These are phyloP conservation scores for Myxozyma melibiosi DNA, from an alignment of 805 yeast species.

Conservation along the genomic window DNA sequence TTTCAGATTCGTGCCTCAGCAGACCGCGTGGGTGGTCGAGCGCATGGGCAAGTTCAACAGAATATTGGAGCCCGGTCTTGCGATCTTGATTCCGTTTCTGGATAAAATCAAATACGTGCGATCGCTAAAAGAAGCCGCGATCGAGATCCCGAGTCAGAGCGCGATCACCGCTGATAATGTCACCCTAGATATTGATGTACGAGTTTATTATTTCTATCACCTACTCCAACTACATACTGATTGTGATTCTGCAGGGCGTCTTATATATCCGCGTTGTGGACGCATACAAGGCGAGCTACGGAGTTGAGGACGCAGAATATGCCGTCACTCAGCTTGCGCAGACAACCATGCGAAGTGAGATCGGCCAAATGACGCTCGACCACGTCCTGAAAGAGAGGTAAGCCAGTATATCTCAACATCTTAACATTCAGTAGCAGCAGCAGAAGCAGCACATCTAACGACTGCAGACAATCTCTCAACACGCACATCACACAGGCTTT, in stretches of 20 bases:
- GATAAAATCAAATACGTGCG: constrained; percentile 82
- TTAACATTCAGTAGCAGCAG: no score
- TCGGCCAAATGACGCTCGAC: constrained; percentile 79
- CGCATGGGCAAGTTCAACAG: constrained; percentile 83
- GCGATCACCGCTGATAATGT: constrained; percentile 88
- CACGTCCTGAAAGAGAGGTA: constrained; percentile 71
- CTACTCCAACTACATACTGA: background rate
- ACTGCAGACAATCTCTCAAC: constrained; percentile 57
- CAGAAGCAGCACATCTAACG: background rate
- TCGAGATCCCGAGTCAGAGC: constrained; percentile 79
- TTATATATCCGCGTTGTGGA: constrained; percentile 75
- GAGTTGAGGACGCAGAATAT: constrained; percentile 84
- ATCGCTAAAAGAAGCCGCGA: constrained; percentile 78
- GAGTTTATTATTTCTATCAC: background rate
- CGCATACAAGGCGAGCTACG: constrained; percentile 83
- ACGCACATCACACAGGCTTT: constrained; percentile 72
- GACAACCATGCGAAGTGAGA: constrained; percentile 88
- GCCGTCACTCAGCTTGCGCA: constrained; percentile 86
- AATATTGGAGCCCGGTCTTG: constrained; percentile 74
- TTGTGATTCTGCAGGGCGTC: constrained; percentile 52
- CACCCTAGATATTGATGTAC: constrained; percentile 69
- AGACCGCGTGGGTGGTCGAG: constrained; percentile 88
- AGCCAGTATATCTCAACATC: background rate
- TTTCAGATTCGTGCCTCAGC: constrained; percentile 78
- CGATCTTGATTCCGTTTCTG: constrained; percentile 68